Base-by-base conservation (phyloP, 2,329 filamentous ascomycete genomes). In the Beauveria asiatica region DNA sequence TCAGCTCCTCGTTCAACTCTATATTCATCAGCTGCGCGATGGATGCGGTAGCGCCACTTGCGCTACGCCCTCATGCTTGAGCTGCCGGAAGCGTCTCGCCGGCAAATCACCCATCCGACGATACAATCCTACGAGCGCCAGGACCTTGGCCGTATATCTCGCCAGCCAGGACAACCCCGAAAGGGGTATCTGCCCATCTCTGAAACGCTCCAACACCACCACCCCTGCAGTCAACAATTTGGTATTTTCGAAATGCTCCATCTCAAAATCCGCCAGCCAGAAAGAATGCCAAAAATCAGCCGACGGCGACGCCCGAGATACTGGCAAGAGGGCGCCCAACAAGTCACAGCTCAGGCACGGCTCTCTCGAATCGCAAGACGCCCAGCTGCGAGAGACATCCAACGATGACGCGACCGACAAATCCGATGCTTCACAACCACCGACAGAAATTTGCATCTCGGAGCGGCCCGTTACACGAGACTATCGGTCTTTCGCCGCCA, bases 141-240 rank as follows among this genome's bases (percentile, higher is more conserved):
- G 90, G 67, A 90, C 89, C 1, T 75, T 96, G 37, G 92, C 92
- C 13, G 83, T 90, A 60, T 90, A 89, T 67, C 80, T 96, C 55
- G 90, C 91, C 10, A 89, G 87, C 67, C 86, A 91, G 68, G 88
- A 92, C 66, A 84, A 94, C 64, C 85, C 91, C 0, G 85, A 90
- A 63, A 79, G 76, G 61, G 84, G 83, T 3, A 76, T 96, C 0
- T 96, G 91, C 54, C 79, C 79, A 1, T 70, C 75, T 23, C 70
- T 84, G 17, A 72, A 73, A 50, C 70, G 73, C 5, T 72, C 76
- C 1, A 75, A 74, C 54, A 72, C 73, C 17, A 72, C 77, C 0
- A 75, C 79, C 5, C 75, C 78, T 27, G 75, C 79, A 9, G 65
- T 79, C 33, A 76, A 74, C 60, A 78, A 77, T 17, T 72, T 84